phyloP scores from a whole-genome alignment of 2,329 filamentous ascomycete species.

The Cordyceps javanica region DNA sequence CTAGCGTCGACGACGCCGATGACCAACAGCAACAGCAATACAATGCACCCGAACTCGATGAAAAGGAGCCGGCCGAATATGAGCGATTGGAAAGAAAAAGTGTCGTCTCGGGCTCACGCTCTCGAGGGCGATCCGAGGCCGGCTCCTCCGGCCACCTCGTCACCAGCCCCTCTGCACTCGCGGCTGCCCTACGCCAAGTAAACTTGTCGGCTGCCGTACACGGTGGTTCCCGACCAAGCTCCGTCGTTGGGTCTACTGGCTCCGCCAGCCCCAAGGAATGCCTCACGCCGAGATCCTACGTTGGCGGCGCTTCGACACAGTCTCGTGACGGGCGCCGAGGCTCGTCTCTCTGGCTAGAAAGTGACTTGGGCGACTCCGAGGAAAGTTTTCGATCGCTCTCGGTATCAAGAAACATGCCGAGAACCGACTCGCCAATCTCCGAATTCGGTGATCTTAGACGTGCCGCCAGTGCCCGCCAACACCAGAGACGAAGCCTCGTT shows the following conservation, averaged over 20 bases:
- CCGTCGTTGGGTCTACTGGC: conserved; percentile 62
- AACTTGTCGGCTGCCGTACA: conserved; percentile 24
- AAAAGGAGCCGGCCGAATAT: conserved; percentile 27
- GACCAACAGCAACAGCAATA: conserved; percentile 18
- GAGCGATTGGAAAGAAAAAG: conserved; percentile 20
- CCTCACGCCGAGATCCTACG: conserved; percentile 82
- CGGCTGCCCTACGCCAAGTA: conserved; percentile 44
- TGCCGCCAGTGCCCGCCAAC: conserved; percentile 71
- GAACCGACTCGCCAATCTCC: conserved; percentile 85
- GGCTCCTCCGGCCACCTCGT: conserved; percentile 36
- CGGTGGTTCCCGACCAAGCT: conserved; percentile 41
- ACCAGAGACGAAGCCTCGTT: conserved; percentile 81
- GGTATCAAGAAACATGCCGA: conserved; percentile 57
- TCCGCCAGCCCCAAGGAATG: conserved; percentile 89
- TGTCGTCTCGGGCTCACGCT: neutral
- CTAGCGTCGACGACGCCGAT: conserved; percentile 50
- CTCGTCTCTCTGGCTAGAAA: conserved; percentile 69
- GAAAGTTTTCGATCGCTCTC: conserved; percentile 80
- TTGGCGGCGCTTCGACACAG: conserved; percentile 50
- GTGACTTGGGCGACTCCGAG: conserved; percentile 80
- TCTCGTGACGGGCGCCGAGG: conserved; percentile 63
- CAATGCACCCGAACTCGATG: neutral
- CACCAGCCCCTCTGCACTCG: conserved; percentile 45
- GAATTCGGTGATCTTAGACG: conserved; percentile 73
- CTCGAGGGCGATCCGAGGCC: conserved; percentile 31